A percentile compares a stretch with the other conserved stretches of the same genome.
phyloP scores from a whole-genome alignment of 1,284 basidiomycete genomes.

The Sanghuangporus baumii region DNA sequence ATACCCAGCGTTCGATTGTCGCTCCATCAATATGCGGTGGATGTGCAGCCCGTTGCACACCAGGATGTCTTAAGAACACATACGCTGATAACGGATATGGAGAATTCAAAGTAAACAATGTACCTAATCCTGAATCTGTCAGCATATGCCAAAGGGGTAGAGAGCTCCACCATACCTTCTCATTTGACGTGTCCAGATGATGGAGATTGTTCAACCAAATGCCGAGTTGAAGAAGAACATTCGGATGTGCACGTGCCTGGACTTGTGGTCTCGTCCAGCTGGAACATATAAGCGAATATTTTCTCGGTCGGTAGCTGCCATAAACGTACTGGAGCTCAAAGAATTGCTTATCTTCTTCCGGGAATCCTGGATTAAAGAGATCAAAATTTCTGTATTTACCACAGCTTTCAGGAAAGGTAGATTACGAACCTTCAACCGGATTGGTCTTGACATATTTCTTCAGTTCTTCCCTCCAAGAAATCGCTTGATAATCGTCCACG shows the following conservation, averaged over 20 bases:
- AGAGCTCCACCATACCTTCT: constrained; percentile 50
- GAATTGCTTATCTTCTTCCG: constrained; percentile 60
- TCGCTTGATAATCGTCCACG: constrained; percentile 49
- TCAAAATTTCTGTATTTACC: neutral
- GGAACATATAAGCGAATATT: neutral
- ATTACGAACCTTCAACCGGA: constrained; percentile 42
- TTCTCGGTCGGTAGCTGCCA: neutral
- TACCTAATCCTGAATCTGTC: constrained; percentile 72
- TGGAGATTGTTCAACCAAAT: constrained; percentile 65
- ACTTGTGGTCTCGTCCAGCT: constrained; percentile 72
- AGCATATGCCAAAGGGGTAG: constrained; percentile 68
- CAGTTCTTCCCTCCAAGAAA: constrained; percentile 50
- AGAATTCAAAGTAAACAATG: neutral
- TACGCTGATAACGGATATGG: neutral
- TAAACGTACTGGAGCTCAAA: constrained; percentile 59
- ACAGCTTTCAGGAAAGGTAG: neutral
- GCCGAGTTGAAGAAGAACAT: constrained; percentile 57
- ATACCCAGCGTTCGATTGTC: constrained; percentile 70
- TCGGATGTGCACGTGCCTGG: constrained; percentile 69
- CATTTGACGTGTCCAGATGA: constrained; percentile 23
- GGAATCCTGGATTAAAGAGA: constrained; percentile 37
- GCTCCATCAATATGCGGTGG: constrained; percentile 83
- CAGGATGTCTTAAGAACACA: constrained; percentile 47
- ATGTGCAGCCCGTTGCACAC: constrained; percentile 57
- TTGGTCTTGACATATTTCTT: constrained; percentile 53